Evolutionary conservation across 208 protist species (phyloP).

Genomic region (Leishmania braziliensis): DNA sequence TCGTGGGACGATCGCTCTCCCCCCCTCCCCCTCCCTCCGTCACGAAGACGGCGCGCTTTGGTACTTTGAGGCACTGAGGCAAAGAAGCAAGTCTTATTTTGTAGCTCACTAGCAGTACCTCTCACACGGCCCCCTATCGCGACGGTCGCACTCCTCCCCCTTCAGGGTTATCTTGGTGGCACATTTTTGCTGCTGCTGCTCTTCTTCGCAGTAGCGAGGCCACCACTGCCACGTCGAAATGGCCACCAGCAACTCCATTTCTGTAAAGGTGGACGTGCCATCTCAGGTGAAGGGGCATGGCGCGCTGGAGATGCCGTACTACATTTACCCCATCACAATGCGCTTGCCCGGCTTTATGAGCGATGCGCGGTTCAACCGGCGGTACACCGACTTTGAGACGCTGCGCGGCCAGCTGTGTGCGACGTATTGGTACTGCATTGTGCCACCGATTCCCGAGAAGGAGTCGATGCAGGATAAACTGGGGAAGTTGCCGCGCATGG

Average conservation of each 20-base stretch:
- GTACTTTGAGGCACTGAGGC: neutral
- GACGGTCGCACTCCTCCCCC: neutral
- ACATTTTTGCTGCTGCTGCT: neutral
- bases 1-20: neutral
- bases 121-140: neutral
- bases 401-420: constrained; percentile 71
- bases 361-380: constrained; percentile 46
- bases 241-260: constrained; percentile 22
- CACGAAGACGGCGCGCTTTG: neutral
- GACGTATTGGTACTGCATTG: constrained; percentile 76
- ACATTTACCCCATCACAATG: constrained; percentile 72
- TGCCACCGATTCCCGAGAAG: constrained; percentile 92
- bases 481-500: constrained; percentile 40
- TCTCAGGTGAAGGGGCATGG: constrained; percentile 55
- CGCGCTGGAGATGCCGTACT: constrained; percentile 82
- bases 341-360: constrained; percentile 41
- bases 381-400: constrained; percentile 91
- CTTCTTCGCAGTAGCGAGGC: neutral
- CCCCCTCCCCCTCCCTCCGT: neutral
- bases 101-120: neutral
- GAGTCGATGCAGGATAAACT: constrained; percentile 72
- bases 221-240: neutral
- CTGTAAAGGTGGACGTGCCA: constrained; percentile 45
- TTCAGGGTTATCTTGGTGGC: neutral
- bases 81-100: neutral